These are phyloP conservation scores for Geoglossum cookeanum DNA, from an alignment of 2,329 filamentous ascomycete genomes.

Conservation along the genomic window DNA sequence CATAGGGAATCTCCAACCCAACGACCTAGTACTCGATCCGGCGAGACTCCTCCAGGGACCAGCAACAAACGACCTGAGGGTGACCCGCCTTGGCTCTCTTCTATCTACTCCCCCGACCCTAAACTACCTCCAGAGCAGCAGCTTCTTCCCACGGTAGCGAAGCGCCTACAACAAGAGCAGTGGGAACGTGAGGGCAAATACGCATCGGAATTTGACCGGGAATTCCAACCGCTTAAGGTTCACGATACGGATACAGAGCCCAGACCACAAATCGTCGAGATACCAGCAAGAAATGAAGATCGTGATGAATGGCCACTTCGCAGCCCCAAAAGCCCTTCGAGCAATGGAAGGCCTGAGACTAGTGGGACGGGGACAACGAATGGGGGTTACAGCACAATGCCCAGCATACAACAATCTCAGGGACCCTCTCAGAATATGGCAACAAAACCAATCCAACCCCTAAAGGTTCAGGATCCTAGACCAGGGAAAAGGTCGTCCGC, in stretches of 20 bases:
- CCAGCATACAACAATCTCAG: slow-evolving; percentile 33
- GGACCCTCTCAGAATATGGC: slow-evolving; percentile 18
- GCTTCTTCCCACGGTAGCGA: slow-evolving; percentile 83
- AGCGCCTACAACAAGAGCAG: slow-evolving; percentile 76
- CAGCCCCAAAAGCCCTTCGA: slow-evolving; percentile 24
- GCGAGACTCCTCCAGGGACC: slow-evolving; percentile 28
- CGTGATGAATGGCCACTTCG: slow-evolving; percentile 3
- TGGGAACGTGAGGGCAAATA: slow-evolving; percentile 87
- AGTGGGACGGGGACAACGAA: slow-evolving; percentile 28
- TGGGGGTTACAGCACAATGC: slow-evolving; percentile 39
- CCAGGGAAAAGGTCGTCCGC: slow-evolving; percentile 27
- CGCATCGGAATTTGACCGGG: slow-evolving; percentile 67
- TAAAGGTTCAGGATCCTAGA: background rate
- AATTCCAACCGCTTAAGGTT: slow-evolving; percentile 51
- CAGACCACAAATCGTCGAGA: background rate
- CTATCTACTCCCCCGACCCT: slow-evolving; percentile 90
- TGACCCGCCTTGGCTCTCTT: slow-evolving; percentile 86
- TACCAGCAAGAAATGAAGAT: background rate
- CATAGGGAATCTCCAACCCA: slow-evolving; percentile 17
- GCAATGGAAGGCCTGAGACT: slow-evolving; percentile 28
- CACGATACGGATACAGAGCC: slow-evolving; percentile 12
- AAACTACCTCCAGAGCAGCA: slow-evolving; percentile 88
- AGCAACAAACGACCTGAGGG: slow-evolving; percentile 61
- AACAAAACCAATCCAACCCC: slow-evolving; percentile 6
- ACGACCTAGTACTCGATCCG: slow-evolving; percentile 43